Evolutionary conservation across 352 stramenopile genomes (phyloP).

Genomic region (Globisporangium orthogonon): DNA sequence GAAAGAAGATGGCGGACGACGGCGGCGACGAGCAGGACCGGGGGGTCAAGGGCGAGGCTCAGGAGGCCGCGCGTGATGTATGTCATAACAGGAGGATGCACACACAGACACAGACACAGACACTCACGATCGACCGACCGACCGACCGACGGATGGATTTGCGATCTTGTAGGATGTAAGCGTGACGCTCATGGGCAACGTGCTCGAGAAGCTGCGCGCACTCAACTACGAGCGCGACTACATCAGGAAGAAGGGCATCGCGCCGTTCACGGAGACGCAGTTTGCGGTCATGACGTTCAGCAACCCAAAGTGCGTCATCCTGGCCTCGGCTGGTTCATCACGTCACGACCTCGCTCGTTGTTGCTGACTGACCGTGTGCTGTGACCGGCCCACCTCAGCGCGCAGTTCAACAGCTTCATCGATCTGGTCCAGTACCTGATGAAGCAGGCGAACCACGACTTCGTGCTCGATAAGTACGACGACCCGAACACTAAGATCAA

Average conservation of each 20-base stretch:
- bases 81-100: neutral
- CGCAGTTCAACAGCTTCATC: slow-evolving; percentile 78
- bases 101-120: too few relatives aligned
- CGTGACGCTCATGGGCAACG: slow-evolving; percentile 78
- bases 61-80: slow-evolving; percentile 23
- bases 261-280: slow-evolving; percentile 64
- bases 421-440: slow-evolving; percentile 68
- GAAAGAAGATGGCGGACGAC: slow-evolving; percentile 21
- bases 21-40: slow-evolving; percentile 20
- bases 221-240: slow-evolving; percentile 76
- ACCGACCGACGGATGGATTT: neutral
- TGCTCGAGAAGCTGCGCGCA: slow-evolving; percentile 78
- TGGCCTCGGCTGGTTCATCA: neutral
- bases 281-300: slow-evolving; percentile 45
- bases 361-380: neutral
- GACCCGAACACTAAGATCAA: slow-evolving; percentile 84
- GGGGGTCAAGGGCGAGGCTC: slow-evolving; percentile 12
- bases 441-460: slow-evolving; percentile 72
- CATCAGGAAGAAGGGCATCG: slow-evolving; percentile 65
- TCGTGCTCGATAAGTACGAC: slow-evolving; percentile 86
- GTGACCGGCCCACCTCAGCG: slow-evolving; percentile 13
- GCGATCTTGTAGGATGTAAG: slow-evolving; percentile 43
- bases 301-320: slow-evolving; percentile 37
- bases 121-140: too few relatives aligned
- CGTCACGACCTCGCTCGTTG: neutral